Conservation (phyloP, 257 asterid species). For the Nyctanthes arbortristis region DNA sequence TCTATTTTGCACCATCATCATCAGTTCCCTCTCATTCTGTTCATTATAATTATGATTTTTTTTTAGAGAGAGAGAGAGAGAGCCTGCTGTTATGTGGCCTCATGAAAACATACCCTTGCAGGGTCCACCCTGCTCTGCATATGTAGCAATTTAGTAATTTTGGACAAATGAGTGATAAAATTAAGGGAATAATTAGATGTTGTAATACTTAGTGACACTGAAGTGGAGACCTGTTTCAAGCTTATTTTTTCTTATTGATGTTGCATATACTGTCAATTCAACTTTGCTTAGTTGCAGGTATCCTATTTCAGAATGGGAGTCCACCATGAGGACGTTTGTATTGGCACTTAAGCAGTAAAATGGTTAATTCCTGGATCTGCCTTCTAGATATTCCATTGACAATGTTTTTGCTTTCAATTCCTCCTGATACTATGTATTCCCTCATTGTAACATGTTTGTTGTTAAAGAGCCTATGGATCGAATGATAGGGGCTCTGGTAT, state of each 20-base stretch:
- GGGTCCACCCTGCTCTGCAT: too few relatives aligned
- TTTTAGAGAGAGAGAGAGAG: too few relatives aligned
- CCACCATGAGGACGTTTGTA: neutral
- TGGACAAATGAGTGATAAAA: neutral
- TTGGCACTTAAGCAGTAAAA: neutral
- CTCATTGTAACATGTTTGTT: neutral
- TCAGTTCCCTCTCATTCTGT: neutral
- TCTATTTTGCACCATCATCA: neutral
- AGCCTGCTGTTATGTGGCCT: slow-evolving; percentile 33
- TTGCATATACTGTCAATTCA: neutral
- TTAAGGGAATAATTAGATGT: neutral
- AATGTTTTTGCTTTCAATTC: neutral
- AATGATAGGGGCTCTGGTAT: neutral
- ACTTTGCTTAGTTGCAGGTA: neutral
- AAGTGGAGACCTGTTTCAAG: neutral
- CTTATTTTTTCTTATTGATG: neutral
- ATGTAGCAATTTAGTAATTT: neutral
- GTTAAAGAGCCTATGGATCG: neutral
- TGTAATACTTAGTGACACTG: neutral
- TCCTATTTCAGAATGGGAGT: neutral
- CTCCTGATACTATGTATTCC: neutral
- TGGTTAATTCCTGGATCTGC: neutral
- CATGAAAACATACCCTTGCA: neutral
- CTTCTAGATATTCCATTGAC: neutral
- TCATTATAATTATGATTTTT: too few relatives aligned